Evolutionary conservation across 805 yeast genomes (phyloP).

Genomic region (Candida patagonica): DNA sequence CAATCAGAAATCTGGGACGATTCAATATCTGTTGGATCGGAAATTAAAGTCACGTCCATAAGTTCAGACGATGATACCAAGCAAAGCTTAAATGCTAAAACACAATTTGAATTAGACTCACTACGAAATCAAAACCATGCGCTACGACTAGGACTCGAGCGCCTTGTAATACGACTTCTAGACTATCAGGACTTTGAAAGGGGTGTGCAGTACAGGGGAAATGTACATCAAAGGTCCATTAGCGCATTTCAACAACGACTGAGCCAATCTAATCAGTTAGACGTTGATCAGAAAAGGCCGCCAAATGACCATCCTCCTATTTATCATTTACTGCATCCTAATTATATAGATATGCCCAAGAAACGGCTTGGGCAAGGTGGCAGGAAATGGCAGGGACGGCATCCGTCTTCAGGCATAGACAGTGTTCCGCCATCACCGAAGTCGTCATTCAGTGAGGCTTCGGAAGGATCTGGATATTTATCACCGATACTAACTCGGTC

Average conservation of each 20-base stretch:
- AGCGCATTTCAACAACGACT: constrained; percentile 14
- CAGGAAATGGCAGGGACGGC: too few relatives aligned
- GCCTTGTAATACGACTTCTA: constrained; percentile 27
- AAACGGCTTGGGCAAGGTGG: too few relatives aligned
- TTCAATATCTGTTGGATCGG: neutral
- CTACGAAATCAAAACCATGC: constrained; percentile 26
- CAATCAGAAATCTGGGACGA: constrained; percentile 10
- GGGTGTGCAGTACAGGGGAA: constrained; percentile 16
- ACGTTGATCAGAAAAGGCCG: too few relatives aligned
- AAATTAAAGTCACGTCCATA: constrained; percentile 1
- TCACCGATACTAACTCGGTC: too few relatives aligned
- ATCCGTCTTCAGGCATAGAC: too few relatives aligned
- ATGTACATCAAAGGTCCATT: constrained; percentile 12
- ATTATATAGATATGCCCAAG: too few relatives aligned
- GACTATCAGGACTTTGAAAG: constrained; percentile 24
- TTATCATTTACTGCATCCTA: too few relatives aligned
- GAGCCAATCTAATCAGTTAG: neutral
- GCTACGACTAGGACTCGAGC: constrained; percentile 25
- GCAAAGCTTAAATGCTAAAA: constrained; percentile 10
- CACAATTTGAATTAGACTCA: constrained; percentile 22
- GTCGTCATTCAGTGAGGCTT: too few relatives aligned
- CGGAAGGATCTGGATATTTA: too few relatives aligned
- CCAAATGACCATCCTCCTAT: too few relatives aligned
- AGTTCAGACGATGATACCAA: neutral
- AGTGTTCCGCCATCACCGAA: too few relatives aligned